Base-by-base conservation (phyloP, 805 yeast species). In the Metschnikowia anglica region DNA sequence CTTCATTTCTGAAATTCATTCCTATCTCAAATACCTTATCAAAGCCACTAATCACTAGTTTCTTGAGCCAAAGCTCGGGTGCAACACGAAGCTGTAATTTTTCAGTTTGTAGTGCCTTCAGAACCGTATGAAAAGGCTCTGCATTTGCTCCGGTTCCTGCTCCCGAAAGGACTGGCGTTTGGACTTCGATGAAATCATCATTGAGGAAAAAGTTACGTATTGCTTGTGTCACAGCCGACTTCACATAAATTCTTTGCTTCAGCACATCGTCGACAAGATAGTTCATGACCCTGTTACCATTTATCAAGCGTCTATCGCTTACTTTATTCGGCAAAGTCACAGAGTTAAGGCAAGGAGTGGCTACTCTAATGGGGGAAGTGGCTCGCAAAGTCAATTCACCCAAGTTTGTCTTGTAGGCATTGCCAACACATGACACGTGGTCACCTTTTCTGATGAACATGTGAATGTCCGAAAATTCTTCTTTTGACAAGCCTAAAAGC, bases 31-130 rank as follows among this genome's bases (percentile, higher is more conserved):
- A 93, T 2, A 93, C 83, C 51, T 77, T 80, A 52, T 90, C 95
- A 55, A 90, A 80, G 1, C 99, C 99, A 6, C 87, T 75, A 25
- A 91, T 80, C 2, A 89, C 77, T 38, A 93, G 65, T 50, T 85
- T 76, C 58, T 93, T 93, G 42, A 93, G 73, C 97, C 97, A 93
- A 28, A 93, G 66, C 57, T 91, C 99, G 0, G 99, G 99, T 0
- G 99, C 97, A 2, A 93, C 91, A 32, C 99, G 68, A 34, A 93
- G 62, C 41, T 78, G 82, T 7, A 88, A 62, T 10, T 67, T 65
- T 1, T 52, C 56, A 2, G 47, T 47, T 15, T 65, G 67, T 44
- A 72, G 40, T 21, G 72, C 73, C 30, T 62, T 60, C 31, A 74
- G 61, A 2, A 19, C 24, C 1, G 97, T 88, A 1, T 56, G 56